phyloP scores from a whole-genome alignment of 352 stramenopile species.

The Globisporangium sylvaticum region DNA sequence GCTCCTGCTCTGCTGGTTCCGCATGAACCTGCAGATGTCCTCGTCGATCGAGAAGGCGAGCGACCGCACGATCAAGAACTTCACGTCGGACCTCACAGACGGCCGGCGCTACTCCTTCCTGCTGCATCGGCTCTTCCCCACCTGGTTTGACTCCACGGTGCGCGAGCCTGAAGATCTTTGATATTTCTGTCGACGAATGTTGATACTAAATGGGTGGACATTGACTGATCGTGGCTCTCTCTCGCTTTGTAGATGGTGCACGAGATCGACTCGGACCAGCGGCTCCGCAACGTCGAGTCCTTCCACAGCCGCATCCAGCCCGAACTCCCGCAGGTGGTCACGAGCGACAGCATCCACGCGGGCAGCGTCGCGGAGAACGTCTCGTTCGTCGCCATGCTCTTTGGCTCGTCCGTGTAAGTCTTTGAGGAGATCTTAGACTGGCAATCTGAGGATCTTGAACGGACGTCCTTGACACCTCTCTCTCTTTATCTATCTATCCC shows the following conservation, averaged over 20 bases:
- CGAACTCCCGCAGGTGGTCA: slow-evolving; percentile 58
- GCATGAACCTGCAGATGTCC: slow-evolving; percentile 66
- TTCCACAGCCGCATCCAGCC: slow-evolving; percentile 71
- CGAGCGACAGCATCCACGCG: slow-evolving; percentile 65
- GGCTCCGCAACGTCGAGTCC: slow-evolving; percentile 61
- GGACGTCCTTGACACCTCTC: not conserved
- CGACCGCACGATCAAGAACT: slow-evolving; percentile 78
- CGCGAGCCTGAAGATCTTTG: not conserved
- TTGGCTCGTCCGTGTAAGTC: slow-evolving; percentile 58
- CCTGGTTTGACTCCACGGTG: slow-evolving; percentile 65
- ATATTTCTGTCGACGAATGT: not conserved
- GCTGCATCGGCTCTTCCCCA: slow-evolving; percentile 68
- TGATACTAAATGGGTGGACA: not conserved
- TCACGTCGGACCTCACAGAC: slow-evolving; percentile 65
- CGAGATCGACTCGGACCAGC: slow-evolving; percentile 67
- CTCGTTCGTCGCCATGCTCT: slow-evolving; percentile 79
- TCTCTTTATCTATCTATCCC: not conserved
- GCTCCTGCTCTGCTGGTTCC: slow-evolving; percentile 73
- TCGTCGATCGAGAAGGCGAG: slow-evolving; percentile 53
- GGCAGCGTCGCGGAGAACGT: slow-evolving; percentile 62
- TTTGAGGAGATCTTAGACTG: no score
- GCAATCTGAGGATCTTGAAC: not conserved
- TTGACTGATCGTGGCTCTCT: not conserved
- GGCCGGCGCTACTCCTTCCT: slow-evolving; percentile 65
- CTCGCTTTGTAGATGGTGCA: slow-evolving; percentile 57